Conservation (phyloP, 2,329 filamentous ascomycete species). For the Fusarium nisikadoi region DNA sequence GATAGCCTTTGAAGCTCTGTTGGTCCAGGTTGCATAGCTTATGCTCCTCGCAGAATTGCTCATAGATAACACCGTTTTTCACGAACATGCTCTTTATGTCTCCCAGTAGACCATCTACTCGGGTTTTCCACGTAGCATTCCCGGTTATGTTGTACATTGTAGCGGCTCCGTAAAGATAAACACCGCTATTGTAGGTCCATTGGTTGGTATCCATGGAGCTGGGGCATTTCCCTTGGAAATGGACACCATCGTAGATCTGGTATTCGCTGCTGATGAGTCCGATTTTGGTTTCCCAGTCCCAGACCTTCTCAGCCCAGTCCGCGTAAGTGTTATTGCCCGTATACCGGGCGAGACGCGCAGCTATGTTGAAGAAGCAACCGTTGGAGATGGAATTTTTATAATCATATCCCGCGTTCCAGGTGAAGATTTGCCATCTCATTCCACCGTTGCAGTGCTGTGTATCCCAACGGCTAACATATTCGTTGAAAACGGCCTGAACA, state of each 20-base stretch:
- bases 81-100: constrained; percentile 65
- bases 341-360: constrained; percentile 78
- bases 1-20: constrained; percentile 79
- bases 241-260: constrained; percentile 63
- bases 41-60: constrained; percentile 72
- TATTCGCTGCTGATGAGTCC: constrained; percentile 67
- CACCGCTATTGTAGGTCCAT: constrained; percentile 77
- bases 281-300: constrained; percentile 68
- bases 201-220: constrained; percentile 53
- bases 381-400: constrained; percentile 79
- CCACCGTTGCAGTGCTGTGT: constrained; percentile 73
- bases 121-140: constrained; percentile 64
- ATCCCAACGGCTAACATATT: constrained; percentile 80
- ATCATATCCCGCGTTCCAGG: constrained; percentile 76
- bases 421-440: constrained; percentile 86
- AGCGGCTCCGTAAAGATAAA: constrained; percentile 71
- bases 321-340: constrained; percentile 83
- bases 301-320: constrained; percentile 78
- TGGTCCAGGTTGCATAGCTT: constrained; percentile 76
- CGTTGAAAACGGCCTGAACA: constrained; percentile 82
- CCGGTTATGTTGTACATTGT: constrained; percentile 71
- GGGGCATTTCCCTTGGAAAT: constrained; percentile 38
- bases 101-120: constrained; percentile 67
- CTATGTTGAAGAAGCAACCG: constrained; percentile 76
- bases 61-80: constrained; percentile 64